These are phyloP conservation scores for Mycena belliarum DNA, from an alignment of 768 basidiomycete species.

Conservation along the genomic window DNA sequence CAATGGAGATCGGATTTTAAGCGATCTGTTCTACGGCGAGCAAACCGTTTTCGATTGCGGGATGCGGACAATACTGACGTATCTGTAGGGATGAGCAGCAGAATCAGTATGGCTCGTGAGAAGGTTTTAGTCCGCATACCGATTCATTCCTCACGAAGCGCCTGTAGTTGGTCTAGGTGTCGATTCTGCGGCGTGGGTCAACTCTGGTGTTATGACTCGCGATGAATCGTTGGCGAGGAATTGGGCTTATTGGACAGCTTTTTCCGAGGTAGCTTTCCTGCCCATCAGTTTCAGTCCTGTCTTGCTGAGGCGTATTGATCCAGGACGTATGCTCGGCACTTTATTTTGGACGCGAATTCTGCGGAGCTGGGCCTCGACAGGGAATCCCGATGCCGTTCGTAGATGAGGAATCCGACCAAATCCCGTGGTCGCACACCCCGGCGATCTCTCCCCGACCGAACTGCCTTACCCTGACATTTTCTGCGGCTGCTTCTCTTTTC, in stretches of 20 bases:
- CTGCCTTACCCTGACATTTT: slow-evolving; percentile 30
- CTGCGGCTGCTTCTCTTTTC: slow-evolving; percentile 31
- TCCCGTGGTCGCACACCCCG: slow-evolving; percentile 32
- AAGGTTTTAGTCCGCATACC: not conserved
- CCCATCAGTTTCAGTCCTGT: too few relatives aligned
- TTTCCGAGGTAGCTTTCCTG: slow-evolving; percentile 25
- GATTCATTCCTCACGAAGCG: not conserved
- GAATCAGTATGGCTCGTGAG: slow-evolving; percentile 15
- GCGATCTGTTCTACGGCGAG: slow-evolving; percentile 17
- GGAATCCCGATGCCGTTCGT: slow-evolving; percentile 36
- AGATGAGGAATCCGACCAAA: slow-evolving; percentile 33
- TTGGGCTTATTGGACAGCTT: slow-evolving; percentile 44
- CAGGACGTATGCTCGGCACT: slow-evolving; percentile 45
- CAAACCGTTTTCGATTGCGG: too few relatives aligned
- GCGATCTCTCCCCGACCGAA: slow-evolving; percentile 27
- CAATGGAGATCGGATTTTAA: slow-evolving; percentile 17
- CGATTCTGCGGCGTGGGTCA: slow-evolving; percentile 40
- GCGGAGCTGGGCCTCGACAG: slow-evolving; percentile 24
- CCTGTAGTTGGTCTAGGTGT: slow-evolving; percentile 39
- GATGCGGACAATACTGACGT: too few relatives aligned
- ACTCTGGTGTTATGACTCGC: slow-evolving; percentile 35
- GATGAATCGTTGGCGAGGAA: slow-evolving; percentile 39
- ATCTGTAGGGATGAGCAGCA: slow-evolving; percentile 9
- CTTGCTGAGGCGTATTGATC: too few relatives aligned
- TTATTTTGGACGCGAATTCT: slow-evolving; percentile 44